Conservation (phyloP, 1,284 basidiomycete species). For the Papiliotrema fonsecae region DNA sequence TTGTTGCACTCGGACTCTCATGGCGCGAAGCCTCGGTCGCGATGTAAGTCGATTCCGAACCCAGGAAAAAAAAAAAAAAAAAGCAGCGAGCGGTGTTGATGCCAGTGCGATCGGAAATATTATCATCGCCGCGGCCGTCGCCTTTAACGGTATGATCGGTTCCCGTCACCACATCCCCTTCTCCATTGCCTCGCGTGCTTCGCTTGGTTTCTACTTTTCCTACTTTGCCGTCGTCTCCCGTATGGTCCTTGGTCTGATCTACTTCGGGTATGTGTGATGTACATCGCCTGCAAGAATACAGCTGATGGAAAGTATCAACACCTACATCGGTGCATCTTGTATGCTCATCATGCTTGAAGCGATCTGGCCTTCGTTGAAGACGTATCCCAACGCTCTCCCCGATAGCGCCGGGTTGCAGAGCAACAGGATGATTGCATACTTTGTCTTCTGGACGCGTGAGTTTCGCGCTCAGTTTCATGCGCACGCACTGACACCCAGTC, state of each 20-base stretch:
- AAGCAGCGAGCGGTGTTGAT: neutral
- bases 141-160: conserved; percentile 62
- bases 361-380: conserved; percentile 66
- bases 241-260: conserved; percentile 66
- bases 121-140: conserved; percentile 32
- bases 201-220: conserved; percentile 65
- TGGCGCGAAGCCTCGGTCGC: conserved; percentile 38
- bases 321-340: conserved; percentile 46
- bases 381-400: conserved; percentile 60
- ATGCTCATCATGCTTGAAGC: conserved; percentile 61
- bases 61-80: neutral
- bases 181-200: conserved; percentile 67
- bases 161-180: conserved; percentile 66
- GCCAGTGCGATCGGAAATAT: conserved; percentile 37
- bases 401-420: conserved; percentile 60
- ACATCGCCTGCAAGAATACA: neutral
- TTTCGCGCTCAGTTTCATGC: conserved; percentile 25
- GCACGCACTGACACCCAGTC: conserved; percentile 11
- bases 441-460: conserved; percentile 61
- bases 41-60: conserved; percentile 18
- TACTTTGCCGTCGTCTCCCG: conserved; percentile 62
- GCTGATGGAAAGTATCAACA: conserved; percentile 54
- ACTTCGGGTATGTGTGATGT: conserved; percentile 53
- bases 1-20: conserved; percentile 34
- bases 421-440: conserved; percentile 59